A percentile compares a stretch with the other conserved stretches of the same genome.
Evolutionary conservation across 306 rosid genomes (phyloP).

Genomic region (Sicyos edulis): DNA sequence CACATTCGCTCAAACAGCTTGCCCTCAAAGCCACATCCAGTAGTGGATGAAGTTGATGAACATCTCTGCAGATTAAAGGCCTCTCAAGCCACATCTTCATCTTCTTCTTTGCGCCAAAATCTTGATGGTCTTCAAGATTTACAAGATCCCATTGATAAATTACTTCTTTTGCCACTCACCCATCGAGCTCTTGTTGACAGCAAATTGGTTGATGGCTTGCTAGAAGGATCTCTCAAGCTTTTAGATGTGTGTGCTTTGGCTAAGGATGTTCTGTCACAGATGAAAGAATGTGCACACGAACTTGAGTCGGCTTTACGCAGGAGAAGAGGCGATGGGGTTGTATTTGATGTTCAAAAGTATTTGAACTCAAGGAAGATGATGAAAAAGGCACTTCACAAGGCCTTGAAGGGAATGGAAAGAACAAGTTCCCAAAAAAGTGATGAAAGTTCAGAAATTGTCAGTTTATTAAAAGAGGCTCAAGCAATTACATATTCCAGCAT

Average conservation of each 20-base stretch:
- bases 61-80: constrained; percentile 22
- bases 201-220: constrained; percentile 18
- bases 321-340: constrained; percentile 24
- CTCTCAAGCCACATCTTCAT: constrained; percentile 1
- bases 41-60: constrained; percentile 12
- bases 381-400: constrained; percentile 25
- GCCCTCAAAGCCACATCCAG: constrained; percentile 27
- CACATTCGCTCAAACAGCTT: constrained; percentile 25
- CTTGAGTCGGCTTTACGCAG: constrained; percentile 26
- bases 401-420: constrained; percentile 22
- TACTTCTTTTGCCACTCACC: constrained; percentile 28
- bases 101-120: constrained; percentile 21
- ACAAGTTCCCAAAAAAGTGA: constrained; percentile 6
- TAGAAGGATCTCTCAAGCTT: constrained; percentile 29
- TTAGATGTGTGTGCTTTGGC: no score
- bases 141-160: constrained; percentile 21
- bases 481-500: not conserved
- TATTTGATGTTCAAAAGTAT: constrained; percentile 19
- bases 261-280: constrained; percentile 23
- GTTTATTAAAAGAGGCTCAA: constrained; percentile 17
- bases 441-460: constrained; percentile 10
- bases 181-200: constrained; percentile 21
- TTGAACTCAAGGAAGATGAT: constrained; percentile 22
- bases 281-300: constrained; percentile 19
- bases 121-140: constrained; percentile 27